Evolutionary conservation across 768 basidiomycete genomes (phyloP).

Genomic region (Russula virescens): DNA sequence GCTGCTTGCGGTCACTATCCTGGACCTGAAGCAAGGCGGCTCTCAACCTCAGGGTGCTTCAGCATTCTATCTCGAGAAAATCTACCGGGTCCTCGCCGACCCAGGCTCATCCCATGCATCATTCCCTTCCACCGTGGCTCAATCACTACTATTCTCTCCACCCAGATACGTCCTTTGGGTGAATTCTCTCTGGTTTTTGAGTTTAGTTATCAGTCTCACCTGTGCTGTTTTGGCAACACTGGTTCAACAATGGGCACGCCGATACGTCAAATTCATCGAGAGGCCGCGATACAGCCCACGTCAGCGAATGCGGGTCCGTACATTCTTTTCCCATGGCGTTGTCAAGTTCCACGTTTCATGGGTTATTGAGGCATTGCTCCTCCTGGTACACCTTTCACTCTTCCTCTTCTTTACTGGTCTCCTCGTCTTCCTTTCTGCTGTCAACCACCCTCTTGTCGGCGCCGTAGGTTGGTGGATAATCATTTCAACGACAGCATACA

Average conservation of each 20-base stretch:
- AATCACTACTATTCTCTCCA: neutral
- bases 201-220: conserved; percentile 3
- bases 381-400: conserved; percentile 15
- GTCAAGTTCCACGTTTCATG: neutral
- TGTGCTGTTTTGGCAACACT: conserved; percentile 6
- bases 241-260: conserved; percentile 12
- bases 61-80: neutral
- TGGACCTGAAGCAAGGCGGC: conserved; percentile 9
- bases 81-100: neutral
- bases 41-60: neutral
- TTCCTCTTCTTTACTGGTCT: conserved; percentile 20
- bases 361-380: conserved; percentile 1
- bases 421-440: neutral
- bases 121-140: neutral
- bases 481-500: neutral
- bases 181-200: conserved; percentile 10
- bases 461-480: neutral
- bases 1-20: conserved; percentile 13
- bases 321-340: conserved; percentile 3
- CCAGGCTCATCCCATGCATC: neutral
- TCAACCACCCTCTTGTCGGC: neutral
- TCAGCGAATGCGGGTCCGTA: conserved; percentile 4
- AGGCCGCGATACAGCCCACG: neutral
- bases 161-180: neutral
- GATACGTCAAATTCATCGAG: conserved; percentile 2